Evolutionary conservation across 345 rosid species (phyloP), one percentile per base, ranked within the genome.

Genomic region (Eucalyptus erythrocorys): DNA sequence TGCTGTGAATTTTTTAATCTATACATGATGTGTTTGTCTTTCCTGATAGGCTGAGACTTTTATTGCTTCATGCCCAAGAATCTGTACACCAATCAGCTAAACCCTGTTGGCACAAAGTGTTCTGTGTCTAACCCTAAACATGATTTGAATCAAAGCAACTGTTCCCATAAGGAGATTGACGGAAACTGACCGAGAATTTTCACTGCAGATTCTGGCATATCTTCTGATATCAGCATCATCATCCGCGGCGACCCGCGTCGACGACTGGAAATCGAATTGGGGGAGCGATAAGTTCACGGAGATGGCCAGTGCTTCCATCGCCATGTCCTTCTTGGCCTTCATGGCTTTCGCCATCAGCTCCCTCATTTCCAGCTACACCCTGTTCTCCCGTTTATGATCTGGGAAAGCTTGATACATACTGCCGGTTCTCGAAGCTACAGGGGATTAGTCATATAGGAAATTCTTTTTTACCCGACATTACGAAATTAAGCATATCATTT

Each of bases 191-290:
- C 21, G 21, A 30, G 30, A 45, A 85, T 24, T 85, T 86, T 37
- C 47, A 24, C 79, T 71, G 92, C 98, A 98, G 99, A 87, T 93
- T 86, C 89, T 98, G 87, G 98, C 98, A 34, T 98, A 98, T 92
- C 96, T 98, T 87, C 93, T 98, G 89, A 95, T 98, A 87, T 98
- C 99, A 13, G 96, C 99, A 40, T 92, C 99, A 81, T 98, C 99
- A 6, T 92, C 99, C 8, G 97, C 99, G 40, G 99, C 99, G 42
- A 97, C 98, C 26, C 94, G 98, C 4, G 98, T 96, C 30, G 97
- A 94, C n/a, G 99, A 98, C 88, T 98, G 99, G 99, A 94, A 95
- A 48, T 91, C 99, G 4, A 98, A 98, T 50, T 98, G 99, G 99
- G 99, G 99, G 45, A 95, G 94, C 85, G 99, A 98, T 66, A 97